Base-by-base conservation (phyloP, 352 stramenopile species). In the Elongisporangium undulatum region DNA sequence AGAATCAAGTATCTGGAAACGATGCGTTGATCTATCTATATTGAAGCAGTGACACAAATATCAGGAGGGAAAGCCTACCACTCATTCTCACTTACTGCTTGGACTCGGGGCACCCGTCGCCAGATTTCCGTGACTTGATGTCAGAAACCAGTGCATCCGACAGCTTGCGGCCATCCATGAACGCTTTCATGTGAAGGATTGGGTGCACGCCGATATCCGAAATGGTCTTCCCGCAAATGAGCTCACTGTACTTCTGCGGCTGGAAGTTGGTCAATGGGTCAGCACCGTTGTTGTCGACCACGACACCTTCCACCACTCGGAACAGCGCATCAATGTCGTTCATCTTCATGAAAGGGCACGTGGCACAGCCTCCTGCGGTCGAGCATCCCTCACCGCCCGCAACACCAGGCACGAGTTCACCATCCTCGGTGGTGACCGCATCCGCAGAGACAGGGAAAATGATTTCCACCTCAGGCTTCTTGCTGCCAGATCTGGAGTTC, bases 281-380 rank as follows among this genome's bases (percentile, higher is more conserved):
- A n/a, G 45, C 58, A 38, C 54, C 63, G 5, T 57, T 68, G 2
- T 59, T 63, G 21, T 75, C 66, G 3, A 64, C 45, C 23, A 73
- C 78, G 8, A 89, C 82, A 10, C 82, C 72, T 61, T 96, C 85
- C 49, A 67, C 77, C 53, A 99, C 87, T 62, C 97, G 84, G 64
- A 97, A 91, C 10, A 99, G 74, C n/a, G 94, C 89, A 64, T 99
- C 95, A 45, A 99, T 87, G 76, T 98, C 92, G 78, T 99, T 99
- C 96, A 99, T 99, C 77, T 99, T 99, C 96, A 99, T 99, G 66
- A 98, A 99, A 4, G 96, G 96, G 55, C 96, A 99, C 12, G 96
- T 99, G 16, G 96, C 96, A 62, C 96, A 99, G 52, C 96, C 96
- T 22, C 96, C 96, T 22, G 95, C 94, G 54, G 94, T 98, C n/a